Percentiles rank a stretch among this genome's conserved stretches.
phyloP scores from a whole-genome alignment of 2,329 filamentous ascomycete species.

The Colletotrichum tofieldiae region DNA sequence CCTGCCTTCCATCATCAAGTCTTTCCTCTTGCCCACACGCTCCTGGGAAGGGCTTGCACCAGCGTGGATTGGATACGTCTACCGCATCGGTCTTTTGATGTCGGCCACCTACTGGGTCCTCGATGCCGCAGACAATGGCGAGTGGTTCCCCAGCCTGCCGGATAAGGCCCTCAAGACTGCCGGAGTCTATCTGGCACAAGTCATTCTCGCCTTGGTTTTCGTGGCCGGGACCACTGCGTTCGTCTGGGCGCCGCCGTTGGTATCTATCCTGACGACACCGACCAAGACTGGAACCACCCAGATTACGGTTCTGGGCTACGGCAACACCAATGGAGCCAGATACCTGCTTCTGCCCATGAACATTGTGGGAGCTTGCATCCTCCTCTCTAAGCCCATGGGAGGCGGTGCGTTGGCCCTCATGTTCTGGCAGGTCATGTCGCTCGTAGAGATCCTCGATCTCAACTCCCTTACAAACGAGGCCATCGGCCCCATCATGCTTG shows the following conservation, averaged over 20 bases:
- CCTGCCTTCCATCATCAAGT: constrained; percentile 82
- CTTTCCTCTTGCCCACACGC: constrained; percentile 84
- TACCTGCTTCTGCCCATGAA: constrained; percentile 89
- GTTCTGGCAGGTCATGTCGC: constrained; percentile 89
- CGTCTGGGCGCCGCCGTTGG: constrained; percentile 86
- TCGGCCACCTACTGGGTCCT: constrained; percentile 89
- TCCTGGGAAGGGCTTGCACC: constrained; percentile 91
- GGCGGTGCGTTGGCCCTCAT: constrained; percentile 86
- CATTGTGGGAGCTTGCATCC: constrained; percentile 81
- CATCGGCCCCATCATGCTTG: constrained; percentile 88
- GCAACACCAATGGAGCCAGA: constrained; percentile 91
- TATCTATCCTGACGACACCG: constrained; percentile 77
- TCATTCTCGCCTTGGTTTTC: constrained; percentile 84
- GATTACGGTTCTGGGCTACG: constrained; percentile 90
- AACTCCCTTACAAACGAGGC: constrained; percentile 75
- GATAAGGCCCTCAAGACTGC: constrained; percentile 78
- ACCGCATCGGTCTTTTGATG: constrained; percentile 83
- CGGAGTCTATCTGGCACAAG: constrained; percentile 84
- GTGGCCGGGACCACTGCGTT: constrained; percentile 90
- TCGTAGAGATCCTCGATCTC: constrained; percentile 76
- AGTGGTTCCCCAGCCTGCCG: constrained; percentile 79
- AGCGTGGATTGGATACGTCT: constrained; percentile 85
- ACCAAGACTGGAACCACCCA: constrained; percentile 63
- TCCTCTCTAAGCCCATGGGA: constrained; percentile 96
- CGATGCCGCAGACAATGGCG: constrained; percentile 88